phyloP scores from a whole-genome alignment of 148 eudicot species.

The Rhododendron vialii region DNA sequence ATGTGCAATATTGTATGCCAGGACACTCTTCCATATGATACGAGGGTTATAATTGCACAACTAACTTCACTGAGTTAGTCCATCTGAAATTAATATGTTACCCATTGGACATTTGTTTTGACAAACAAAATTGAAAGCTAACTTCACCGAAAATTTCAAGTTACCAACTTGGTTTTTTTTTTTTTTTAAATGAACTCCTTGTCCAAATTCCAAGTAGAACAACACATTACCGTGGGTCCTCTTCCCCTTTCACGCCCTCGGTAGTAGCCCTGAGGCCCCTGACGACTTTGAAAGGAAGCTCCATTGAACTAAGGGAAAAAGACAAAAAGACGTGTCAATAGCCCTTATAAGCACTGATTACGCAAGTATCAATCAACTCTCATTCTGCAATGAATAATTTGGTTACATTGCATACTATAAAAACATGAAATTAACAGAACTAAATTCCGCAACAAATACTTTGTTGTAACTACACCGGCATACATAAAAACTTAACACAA shows the following conservation, averaged over 20 bases:
- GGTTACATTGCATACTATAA: neutral
- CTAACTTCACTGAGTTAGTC: neutral
- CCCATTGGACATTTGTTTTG: neutral
- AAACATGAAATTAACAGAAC: neutral
- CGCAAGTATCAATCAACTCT: neutral
- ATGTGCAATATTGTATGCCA: neutral
- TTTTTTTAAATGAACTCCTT: neutral
- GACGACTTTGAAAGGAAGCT: slow-evolving; percentile 40
- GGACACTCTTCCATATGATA: neutral
- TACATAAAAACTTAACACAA: neutral
- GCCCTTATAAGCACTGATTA: neutral
- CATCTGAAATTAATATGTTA: too few relatives aligned
- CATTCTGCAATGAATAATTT: neutral
- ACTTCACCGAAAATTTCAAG: neutral
- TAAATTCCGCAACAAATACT: neutral
- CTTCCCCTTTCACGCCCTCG: slow-evolving; percentile 69
- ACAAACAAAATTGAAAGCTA: neutral
- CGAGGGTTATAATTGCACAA: neutral
- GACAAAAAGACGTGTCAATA: neutral
- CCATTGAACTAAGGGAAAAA: slow-evolving; percentile 49
- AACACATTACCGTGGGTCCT: slow-evolving; percentile 58
- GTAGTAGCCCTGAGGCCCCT: slow-evolving; percentile 24
- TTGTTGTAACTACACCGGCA: neutral
- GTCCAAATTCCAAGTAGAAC: neutral
- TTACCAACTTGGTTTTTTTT: neutral